Conservation (phyloP, 352 stramenopile genomes). For the Thalassiosira delicatula region DNA sequence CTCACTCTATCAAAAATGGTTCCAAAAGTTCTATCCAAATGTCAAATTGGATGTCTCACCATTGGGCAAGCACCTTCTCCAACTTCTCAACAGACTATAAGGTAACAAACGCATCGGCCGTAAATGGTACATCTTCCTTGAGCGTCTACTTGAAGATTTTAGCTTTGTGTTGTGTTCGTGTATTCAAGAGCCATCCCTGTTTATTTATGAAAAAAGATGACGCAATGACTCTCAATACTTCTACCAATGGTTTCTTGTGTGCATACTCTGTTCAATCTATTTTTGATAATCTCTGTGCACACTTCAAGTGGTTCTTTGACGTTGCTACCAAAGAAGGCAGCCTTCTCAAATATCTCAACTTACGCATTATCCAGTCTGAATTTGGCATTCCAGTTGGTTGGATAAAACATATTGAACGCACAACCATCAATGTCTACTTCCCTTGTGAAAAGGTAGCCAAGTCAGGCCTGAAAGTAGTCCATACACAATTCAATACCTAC, state of each 20-base stretch:
- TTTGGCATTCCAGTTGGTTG: constrained; percentile 22
- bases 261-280: constrained; percentile 11
- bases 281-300: neutral
- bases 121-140: constrained; percentile 27
- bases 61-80: constrained; percentile 11
- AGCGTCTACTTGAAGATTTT: constrained; percentile 7
- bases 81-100: constrained; percentile 37
- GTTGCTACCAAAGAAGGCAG: constrained; percentile 22
- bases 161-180: too few relatives aligned
- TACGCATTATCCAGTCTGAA: constrained; percentile 21
- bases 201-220: constrained; percentile 7
- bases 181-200: constrained; percentile 19
- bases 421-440: constrained; percentile 30
- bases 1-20: constrained; percentile 30
- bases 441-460: neutral
- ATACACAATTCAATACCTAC: constrained; percentile 40
- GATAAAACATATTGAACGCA: constrained; percentile 42
- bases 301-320: constrained; percentile 27
- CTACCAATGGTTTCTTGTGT: constrained; percentile 53
- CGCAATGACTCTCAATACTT: constrained; percentile 41
- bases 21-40: constrained; percentile 19
- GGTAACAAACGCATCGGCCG: constrained; percentile 31
- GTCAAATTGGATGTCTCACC: constrained; percentile 18
- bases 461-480: constrained; percentile 13
- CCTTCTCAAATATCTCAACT: constrained; percentile 39